Evolutionary conservation across 1,284 basidiomycete genomes (phyloP).

Genomic region (Salmacisia buchloeana): DNA sequence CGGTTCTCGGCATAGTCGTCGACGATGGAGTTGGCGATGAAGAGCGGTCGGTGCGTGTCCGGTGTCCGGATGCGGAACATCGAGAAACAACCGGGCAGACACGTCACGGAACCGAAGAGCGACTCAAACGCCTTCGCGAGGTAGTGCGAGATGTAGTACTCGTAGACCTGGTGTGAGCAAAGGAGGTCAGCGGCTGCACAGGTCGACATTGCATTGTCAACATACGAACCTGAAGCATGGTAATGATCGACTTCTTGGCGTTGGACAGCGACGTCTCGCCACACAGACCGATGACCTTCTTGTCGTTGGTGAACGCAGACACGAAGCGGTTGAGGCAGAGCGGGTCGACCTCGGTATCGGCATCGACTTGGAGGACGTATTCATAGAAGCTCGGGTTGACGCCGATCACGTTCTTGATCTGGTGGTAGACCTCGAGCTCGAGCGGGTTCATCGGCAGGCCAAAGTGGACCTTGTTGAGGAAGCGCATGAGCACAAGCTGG

Average conservation of each 20-base stretch:
- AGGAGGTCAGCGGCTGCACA: no score
- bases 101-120: conserved; percentile 94
- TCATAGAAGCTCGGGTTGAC: conserved; percentile 98
- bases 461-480: conserved; percentile 98
- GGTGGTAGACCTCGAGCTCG: conserved; percentile 96
- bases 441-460: conserved; percentile 91
- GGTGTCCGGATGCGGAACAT: conserved; percentile 49
- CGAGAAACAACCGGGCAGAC: conserved; percentile 67
- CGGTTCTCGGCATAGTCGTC: conserved; percentile 91
- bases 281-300: conserved; percentile 86
- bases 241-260: conserved; percentile 84
- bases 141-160: conserved; percentile 58
- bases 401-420: conserved; percentile 98
- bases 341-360: conserved; percentile 81
- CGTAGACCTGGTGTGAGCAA: conserved; percentile 52
- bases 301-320: conserved; percentile 78
- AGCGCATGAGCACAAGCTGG: conserved; percentile 92
- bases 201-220: no score
- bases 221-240: conserved; percentile 75
- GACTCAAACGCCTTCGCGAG: conserved; percentile 96
- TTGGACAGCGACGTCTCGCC: conserved; percentile 87
- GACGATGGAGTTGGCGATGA: conserved; percentile 73
- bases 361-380: conserved; percentile 92
- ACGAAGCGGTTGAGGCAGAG: conserved; percentile 80
- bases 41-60: conserved; percentile 50